Conservation (phyloP, 306 rosid species). For the Quercus berberidifolia region DNA sequence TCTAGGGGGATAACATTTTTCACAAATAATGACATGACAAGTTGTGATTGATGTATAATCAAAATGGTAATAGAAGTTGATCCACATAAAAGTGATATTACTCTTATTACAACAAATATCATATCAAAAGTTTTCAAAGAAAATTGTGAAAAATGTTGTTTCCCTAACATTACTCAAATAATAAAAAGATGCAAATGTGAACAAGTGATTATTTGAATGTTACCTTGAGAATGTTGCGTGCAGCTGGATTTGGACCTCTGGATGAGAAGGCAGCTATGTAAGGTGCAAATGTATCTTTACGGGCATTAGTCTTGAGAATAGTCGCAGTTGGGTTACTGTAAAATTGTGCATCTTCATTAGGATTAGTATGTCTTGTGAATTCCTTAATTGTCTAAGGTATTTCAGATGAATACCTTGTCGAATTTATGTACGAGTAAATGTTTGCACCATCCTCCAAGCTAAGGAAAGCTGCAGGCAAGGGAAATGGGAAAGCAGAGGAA, state of each 20-base stretch:
- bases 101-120: too few relatives aligned
- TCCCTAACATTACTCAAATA: too few relatives aligned
- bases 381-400: not conserved
- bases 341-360: not conserved
- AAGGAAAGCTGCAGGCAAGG: constrained; percentile 33
- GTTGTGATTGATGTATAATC: too few relatives aligned
- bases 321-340: constrained; percentile 42
- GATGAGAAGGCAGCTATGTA: constrained; percentile 38
- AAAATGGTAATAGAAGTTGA: too few relatives aligned
- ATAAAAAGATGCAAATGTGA: too few relatives aligned
- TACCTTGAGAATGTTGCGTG: constrained; percentile 26
- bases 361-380: not conserved
- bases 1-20: too few relatives aligned
- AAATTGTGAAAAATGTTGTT: too few relatives aligned
- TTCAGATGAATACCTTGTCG: constrained; percentile 13
- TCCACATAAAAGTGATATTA: too few relatives aligned
- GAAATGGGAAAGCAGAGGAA: not conserved
- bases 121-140: too few relatives aligned
- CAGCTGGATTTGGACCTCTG: constrained; percentile 49
- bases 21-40: too few relatives aligned
- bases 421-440: constrained; percentile 15
- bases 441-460: not conserved
- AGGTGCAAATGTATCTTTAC: constrained; percentile 26
- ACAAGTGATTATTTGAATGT: too few relatives aligned
- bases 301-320: constrained; percentile 26